Percentiles rank a stretch among this genome's conserved stretches.
phyloP scores from a whole-genome alignment of 805 yeast species.

The Clavispora fructus region DNA sequence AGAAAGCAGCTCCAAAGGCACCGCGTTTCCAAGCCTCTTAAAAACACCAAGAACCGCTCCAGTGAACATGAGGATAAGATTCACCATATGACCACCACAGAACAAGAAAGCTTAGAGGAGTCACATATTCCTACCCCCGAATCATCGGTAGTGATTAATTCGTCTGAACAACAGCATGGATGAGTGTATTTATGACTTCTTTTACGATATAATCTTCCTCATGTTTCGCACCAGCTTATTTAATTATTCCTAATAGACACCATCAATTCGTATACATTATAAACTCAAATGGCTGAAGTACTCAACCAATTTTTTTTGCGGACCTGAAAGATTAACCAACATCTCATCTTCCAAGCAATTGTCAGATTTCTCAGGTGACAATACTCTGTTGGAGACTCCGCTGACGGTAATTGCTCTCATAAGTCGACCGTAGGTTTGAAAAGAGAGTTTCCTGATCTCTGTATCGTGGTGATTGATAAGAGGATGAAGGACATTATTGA shows the following conservation, averaged over 20 bases:
- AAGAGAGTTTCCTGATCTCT: constrained; percentile 32
- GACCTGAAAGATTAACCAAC: constrained; percentile 31
- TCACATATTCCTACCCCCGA: constrained; percentile 6
- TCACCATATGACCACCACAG: neutral
- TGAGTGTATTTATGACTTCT: neutral
- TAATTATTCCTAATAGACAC: neutral
- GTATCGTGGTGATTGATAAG: constrained; percentile 28
- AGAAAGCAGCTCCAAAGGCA: constrained; percentile 20
- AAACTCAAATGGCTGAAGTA: constrained; percentile 28
- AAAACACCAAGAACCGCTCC: neutral
- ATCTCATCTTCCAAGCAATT: constrained; percentile 19
- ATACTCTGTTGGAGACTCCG: constrained; percentile 10
- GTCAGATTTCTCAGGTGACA: constrained; percentile 4
- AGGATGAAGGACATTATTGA: constrained; percentile 27
- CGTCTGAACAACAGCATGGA: constrained; percentile 1
- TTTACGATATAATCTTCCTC: neutral
- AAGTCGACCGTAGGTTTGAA: constrained; percentile 35
- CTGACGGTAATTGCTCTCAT: constrained; percentile 17
- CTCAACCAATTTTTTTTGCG: constrained; percentile 45
- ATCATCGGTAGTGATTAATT: neutral
- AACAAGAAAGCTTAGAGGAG: neutral
- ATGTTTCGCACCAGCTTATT: no score
- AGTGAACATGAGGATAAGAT: constrained; percentile 6
- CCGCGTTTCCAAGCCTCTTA: constrained; percentile 9
- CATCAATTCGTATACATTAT: neutral